Conservation (phyloP, 768 basidiomycete genomes). For the Lyophyllum shimeji region DNA sequence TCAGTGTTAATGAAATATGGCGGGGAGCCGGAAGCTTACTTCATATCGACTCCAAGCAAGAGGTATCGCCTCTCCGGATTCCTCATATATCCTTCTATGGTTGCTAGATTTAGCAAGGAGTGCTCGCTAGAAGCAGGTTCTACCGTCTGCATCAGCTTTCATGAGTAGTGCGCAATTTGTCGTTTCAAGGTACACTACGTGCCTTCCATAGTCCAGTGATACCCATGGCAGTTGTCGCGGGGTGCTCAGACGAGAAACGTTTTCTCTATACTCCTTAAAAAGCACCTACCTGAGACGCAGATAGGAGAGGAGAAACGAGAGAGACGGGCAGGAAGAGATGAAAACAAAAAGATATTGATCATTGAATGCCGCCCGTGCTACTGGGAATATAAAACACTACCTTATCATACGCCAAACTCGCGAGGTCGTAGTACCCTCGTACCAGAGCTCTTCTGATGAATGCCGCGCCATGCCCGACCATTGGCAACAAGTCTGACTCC, state of each 20-base stretch:
- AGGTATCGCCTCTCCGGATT: background rate
- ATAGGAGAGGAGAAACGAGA: background rate
- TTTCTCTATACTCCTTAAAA: background rate
- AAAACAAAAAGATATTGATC: no score
- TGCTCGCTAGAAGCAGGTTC: background rate
- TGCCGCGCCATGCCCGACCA: no score
- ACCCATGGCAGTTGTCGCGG: background rate
- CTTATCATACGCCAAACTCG: no score
- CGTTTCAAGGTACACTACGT: no score
- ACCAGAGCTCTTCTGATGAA: no score
- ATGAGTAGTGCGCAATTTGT: no score
- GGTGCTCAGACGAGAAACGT: background rate
- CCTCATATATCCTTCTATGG: background rate
- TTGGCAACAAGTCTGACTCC: background rate
- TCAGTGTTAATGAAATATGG: background rate
- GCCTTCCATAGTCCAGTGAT: background rate
- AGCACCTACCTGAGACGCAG: background rate
- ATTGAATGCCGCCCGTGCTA: background rate
- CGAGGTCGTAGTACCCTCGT: no score
- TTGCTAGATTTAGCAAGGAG: background rate
- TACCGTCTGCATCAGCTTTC: background rate
- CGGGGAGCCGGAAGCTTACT: background rate
- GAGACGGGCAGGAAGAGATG: background rate
- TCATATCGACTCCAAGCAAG: background rate
- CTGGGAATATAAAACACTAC: background rate